Evolutionary conservation across 1,139 yeast genomes (phyloP), one percentile per base, ranked within the genome.

Genomic region (Pichia sp.): DNA sequence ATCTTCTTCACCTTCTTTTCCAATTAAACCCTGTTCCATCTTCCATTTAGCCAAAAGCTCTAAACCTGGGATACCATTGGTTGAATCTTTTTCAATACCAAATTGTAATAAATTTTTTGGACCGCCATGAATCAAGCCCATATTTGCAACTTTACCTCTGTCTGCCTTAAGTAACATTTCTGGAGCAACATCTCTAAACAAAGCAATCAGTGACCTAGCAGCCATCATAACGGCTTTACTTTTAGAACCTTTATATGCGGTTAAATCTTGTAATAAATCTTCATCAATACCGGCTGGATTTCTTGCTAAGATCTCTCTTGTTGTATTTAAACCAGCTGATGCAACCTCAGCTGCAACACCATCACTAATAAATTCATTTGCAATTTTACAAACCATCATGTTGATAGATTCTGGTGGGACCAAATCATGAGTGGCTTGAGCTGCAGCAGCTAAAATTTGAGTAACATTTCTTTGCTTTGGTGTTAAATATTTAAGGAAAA

Each of bases 261-360:
- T 76, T 63, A 92, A 74, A 67, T 92, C 98, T 56, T 89, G 97
- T 52, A 92, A 70, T 48, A 92, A 68, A 1, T 90, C 78, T 43
- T 83, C 80, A 46, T 89, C 97, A 55, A 92, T 87, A 32, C 97
- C 95, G 52, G 92, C 72, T 20, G 98, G 97, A 9, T 95, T 94
- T 70, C 98, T 82, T 2, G 96, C 68, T 51, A 92, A 74, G 49
- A 92, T 87, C 66, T 92, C 98, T 55, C 97, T 74, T 50, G 92
- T 90, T 6, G 97, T 87, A 64, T 92, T 92, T 52, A 92, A 73
- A 58, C 99, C 99, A 4, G 97, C 97, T 41, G 97, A 89, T 11
- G 97, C 97, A 46, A 90, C 98, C 66, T 92, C 97, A 25, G 96
- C 82, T 10, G 97, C 89, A 34, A 92, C 98, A 71, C 98, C 98